A percentile compares a stretch with the other conserved stretches of the same genome.
phyloP scores from a whole-genome alignment of 495 filamentous ascomycete species.

The Aspergillus sclerotiicarbonarius region DNA sequence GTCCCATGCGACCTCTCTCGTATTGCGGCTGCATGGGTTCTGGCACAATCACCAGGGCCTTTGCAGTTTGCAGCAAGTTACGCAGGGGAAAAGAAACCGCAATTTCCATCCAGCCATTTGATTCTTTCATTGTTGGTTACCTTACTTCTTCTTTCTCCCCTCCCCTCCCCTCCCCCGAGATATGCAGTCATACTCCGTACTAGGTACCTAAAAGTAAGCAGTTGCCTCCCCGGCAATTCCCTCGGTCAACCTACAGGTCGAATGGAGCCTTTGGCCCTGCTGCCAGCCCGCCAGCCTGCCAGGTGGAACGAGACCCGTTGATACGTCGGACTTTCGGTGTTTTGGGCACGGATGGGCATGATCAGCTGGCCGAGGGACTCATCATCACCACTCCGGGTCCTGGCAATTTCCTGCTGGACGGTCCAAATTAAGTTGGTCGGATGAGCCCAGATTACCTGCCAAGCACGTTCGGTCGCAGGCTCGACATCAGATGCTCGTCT shows the following conservation, averaged over 20 bases:
- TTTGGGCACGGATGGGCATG: slow-evolving; percentile 9
- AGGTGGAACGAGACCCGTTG: neutral
- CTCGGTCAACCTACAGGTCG: no score
- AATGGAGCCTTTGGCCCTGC: no score
- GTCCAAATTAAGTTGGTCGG: slow-evolving; percentile 5
- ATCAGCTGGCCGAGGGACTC: slow-evolving; percentile 2
- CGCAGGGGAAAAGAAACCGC: neutral
- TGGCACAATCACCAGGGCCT: neutral
- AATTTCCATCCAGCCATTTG: neutral
- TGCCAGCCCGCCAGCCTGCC: no score
- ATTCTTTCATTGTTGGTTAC: no score
- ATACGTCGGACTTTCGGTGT: slow-evolving; percentile 5
- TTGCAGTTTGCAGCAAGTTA: neutral
- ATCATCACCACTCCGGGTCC: neutral
- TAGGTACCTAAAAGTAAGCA: no score
- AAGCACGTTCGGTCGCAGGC: neutral
- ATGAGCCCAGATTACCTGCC: neutral
- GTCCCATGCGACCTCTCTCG: slow-evolving; percentile 1
- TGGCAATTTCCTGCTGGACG: neutral
- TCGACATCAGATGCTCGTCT: neutral
- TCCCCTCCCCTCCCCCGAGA: neutral
- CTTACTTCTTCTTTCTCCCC: neutral
- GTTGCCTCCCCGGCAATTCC: no score
- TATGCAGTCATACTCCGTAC: no score
- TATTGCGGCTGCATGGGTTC: slow-evolving; percentile 2